phyloP scores from a whole-genome alignment of 805 yeast genomes.

The Cyberlindnera euphorbiiphila region DNA sequence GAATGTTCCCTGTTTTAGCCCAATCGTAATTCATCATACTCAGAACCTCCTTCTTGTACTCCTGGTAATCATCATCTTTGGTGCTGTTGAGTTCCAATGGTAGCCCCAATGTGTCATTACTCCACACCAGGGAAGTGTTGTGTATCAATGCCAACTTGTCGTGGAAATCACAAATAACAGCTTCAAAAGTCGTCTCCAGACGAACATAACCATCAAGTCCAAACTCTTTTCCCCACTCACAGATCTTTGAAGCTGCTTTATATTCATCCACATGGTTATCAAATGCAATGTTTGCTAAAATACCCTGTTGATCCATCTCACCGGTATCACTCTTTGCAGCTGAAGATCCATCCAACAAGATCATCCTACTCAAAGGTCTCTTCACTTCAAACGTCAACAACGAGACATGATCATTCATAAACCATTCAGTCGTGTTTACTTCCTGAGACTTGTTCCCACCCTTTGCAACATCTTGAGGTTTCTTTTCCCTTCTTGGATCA shows the following conservation, averaged over 20 bases:
- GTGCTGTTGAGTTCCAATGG: slow-evolving; percentile 7
- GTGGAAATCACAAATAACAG: slow-evolving; percentile 54
- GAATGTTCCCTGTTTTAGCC: slow-evolving; percentile 41
- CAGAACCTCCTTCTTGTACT: slow-evolving; percentile 18
- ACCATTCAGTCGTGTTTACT: neutral
- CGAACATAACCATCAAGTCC: slow-evolving; percentile 58
- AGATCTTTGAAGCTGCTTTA: slow-evolving; percentile 46
- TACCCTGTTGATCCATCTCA: slow-evolving; percentile 56
- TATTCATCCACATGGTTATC: slow-evolving; percentile 37
- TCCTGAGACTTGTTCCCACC: slow-evolving; percentile 6
- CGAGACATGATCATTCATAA: slow-evolving; percentile 15
- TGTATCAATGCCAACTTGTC: slow-evolving; percentile 44
- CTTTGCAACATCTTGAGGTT: too few species aligned
- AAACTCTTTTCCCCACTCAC: slow-evolving; percentile 46
- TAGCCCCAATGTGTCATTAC: slow-evolving; percentile 31
- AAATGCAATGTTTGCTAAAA: slow-evolving; percentile 36
- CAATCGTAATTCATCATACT: slow-evolving; percentile 41
- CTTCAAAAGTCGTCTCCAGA: slow-evolving; percentile 58
- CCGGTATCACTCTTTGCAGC: slow-evolving; percentile 58
- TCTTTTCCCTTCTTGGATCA: too few species aligned
- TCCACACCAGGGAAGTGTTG: slow-evolving; percentile 37
- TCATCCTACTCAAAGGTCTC: slow-evolving; percentile 44
- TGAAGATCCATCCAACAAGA: slow-evolving; percentile 63
- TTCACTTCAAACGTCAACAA: slow-evolving; percentile 45
- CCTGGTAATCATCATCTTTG: slow-evolving; percentile 15